Evolutionary conservation across 768 basidiomycete genomes (phyloP).

Genomic region (Phaeotremella fagi): DNA sequence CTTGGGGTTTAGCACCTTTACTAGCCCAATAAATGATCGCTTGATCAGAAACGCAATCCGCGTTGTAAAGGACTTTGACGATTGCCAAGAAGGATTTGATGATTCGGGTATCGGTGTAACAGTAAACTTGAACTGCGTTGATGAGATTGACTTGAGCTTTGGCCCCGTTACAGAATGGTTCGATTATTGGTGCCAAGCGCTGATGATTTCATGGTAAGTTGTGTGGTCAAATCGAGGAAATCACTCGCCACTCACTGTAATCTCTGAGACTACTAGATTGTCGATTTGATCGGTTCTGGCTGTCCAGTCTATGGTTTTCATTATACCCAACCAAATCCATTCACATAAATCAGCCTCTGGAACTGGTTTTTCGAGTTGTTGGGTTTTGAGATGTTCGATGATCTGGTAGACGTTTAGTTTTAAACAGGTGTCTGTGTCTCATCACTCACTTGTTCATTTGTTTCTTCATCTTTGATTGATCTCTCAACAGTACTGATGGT

Average conservation of each 20-base stretch:
- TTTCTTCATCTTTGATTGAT: slow-evolving; percentile 59
- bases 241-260: slow-evolving; percentile 59
- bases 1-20: slow-evolving; percentile 94
- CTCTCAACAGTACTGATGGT: slow-evolving; percentile 64
- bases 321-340: slow-evolving; percentile 88
- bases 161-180: slow-evolving; percentile 80
- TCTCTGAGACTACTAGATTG: slow-evolving; percentile 77
- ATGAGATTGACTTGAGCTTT: slow-evolving; percentile 92
- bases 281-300: slow-evolving; percentile 89
- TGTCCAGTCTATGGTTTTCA: slow-evolving; percentile 81
- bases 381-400: slow-evolving; percentile 63
- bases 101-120: slow-evolving; percentile 91
- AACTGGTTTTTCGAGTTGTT: slow-evolving; percentile 73
- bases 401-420: slow-evolving; percentile 54
- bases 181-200: slow-evolving; percentile 62
- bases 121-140: slow-evolving; percentile 91
- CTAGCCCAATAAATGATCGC: slow-evolving; percentile 97
- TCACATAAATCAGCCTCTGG: slow-evolving; percentile 77
- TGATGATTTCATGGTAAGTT: neutral
- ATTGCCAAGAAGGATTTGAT: slow-evolving; percentile 94
- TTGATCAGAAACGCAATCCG: slow-evolving; percentile 90
- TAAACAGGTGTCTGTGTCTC: slow-evolving; percentile 2
- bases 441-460: slow-evolving; percentile 61
- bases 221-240: neutral
- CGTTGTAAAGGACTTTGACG: slow-evolving; percentile 93